Conservation (phyloP, 192 early-diverging fungal genomes). For the Coemansia sp. region DNA sequence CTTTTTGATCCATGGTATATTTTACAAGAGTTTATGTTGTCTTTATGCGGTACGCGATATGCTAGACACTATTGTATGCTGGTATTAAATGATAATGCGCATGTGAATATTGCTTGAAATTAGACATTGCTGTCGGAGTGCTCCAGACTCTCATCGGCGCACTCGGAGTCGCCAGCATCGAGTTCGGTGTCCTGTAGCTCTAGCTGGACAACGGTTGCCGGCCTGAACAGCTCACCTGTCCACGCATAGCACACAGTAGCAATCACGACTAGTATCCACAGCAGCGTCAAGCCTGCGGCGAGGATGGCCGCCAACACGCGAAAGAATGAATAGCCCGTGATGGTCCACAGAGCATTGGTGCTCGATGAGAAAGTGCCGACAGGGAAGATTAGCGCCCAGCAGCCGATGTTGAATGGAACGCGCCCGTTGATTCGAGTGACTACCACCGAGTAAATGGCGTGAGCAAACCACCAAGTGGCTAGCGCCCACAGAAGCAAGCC, state of each 20-base stretch:
- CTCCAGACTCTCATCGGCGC: background rate
- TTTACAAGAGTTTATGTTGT: no score
- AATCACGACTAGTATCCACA: constrained; percentile 30
- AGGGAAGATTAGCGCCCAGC: constrained; percentile 59
- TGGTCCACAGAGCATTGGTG: constrained; percentile 16
- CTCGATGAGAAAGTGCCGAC: constrained; percentile 38
- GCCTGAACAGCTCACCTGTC: constrained; percentile 45
- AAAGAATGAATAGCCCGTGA: constrained; percentile 28
- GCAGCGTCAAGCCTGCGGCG: constrained; percentile 17
- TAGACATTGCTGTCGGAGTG: no score
- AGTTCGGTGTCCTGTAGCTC: constrained; percentile 6
- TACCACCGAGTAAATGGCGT: constrained; percentile 37
- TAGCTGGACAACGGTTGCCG: constrained; percentile 16
- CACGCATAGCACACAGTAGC: constrained; percentile 37
- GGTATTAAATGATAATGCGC: background rate
- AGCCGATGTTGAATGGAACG: constrained; percentile 55
- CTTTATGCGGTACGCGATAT: no score
- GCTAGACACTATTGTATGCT: no score
- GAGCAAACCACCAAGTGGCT: constrained; percentile 49
- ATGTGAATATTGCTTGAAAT: no score
- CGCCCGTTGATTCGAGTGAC: constrained; percentile 17
- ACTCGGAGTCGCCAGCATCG: background rate
- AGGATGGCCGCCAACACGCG: constrained; percentile 38
- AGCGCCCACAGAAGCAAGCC: constrained; percentile 49
- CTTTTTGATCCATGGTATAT: no score